Evolutionary conservation across 129 eudicot genomes (phyloP).

Genomic region (Solidago caesia): DNA sequence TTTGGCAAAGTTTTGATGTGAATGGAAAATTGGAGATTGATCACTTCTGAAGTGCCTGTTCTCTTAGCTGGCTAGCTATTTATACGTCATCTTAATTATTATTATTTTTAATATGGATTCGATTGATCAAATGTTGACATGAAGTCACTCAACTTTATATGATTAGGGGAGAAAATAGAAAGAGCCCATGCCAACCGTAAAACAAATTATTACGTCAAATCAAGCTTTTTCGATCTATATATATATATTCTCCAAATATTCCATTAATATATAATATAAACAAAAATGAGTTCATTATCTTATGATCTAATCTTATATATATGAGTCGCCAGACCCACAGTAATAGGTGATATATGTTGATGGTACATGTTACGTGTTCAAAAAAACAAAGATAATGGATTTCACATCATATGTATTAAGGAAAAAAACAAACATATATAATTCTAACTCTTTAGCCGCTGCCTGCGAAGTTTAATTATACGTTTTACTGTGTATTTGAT

Average conservation of each 20-base stretch:
- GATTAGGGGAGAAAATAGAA: conserved; percentile 18
- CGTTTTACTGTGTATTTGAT: too few species aligned
- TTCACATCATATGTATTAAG: conserved; percentile 8
- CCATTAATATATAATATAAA: neutral
- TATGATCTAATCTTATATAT: conserved; percentile 12
- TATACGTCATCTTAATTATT: neutral
- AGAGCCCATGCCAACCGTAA: conserved; percentile 4
- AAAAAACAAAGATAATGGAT: neutral
- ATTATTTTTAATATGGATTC: neutral
- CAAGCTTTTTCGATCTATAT: neutral
- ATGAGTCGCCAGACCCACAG: conserved; percentile 22
- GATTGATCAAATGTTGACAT: conserved; percentile 30
- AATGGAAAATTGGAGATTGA: conserved; percentile 18
- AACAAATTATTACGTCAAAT: conserved; percentile 24
- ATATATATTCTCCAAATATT: neutral
- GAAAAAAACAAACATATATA: neutral
- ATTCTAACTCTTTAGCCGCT: neutral
- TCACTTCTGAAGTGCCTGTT: conserved; percentile 22
- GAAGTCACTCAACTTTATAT: conserved; percentile 24
- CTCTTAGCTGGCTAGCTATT: conserved; percentile 9
- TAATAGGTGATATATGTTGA: neutral
- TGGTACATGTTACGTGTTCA: conserved; percentile 5
- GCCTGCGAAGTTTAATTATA: too few species aligned
- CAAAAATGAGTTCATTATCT: neutral
- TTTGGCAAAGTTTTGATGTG: neutral